Evolutionary conservation across 108 stramenopile genomes (phyloP), one percentile per base, ranked within the genome.

Genomic region (Skeletonema potamos): DNA sequence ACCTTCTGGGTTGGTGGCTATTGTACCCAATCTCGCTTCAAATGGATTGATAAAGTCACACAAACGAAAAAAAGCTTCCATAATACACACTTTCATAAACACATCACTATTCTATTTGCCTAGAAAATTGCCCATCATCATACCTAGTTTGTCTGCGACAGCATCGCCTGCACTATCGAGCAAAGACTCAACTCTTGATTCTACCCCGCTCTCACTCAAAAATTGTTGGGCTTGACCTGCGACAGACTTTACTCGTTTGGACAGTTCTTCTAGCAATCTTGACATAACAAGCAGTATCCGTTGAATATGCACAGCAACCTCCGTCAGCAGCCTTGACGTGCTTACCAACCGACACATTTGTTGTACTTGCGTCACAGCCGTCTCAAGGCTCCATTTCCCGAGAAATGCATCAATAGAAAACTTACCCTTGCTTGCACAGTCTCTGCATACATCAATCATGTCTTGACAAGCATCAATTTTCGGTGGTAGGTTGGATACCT

Each of bases 271-370:
- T 51, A 51, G 48, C 48, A 51, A 51, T n/a, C 48, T 51, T 8
- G 48, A 51, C 48, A 51, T 51, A 2, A 51, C 48, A 9, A 18
- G 22, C 5, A 51, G 9, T 9, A 51, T 24, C 8, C 66, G 22
- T 6, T 70, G 63, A 54, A 78, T 68, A 44, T 76, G 66, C 24
- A 48, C n/a, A 3, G 71, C 82, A 34, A 82, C 77, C 54, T 82
- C 65, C 27, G 77, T 73, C 76, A 82, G 66, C 24, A 82, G 36
- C n/a, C 67, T 59, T 27, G 76, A 76, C 6, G 77, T 27, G n/a
- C 32, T 68, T 7, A 84, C 83, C 5, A 86, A 30, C 13, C 76
- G 75, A 32, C 73, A 74, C 86, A 86, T 86, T 66, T 82, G 64
- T 51, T 71, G 28, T 8, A 86, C 62, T 6, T 82, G 68, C 4